Evolutionary conservation across 208 protist species (phyloP).

Genomic region (Angomonas deanei): DNA sequence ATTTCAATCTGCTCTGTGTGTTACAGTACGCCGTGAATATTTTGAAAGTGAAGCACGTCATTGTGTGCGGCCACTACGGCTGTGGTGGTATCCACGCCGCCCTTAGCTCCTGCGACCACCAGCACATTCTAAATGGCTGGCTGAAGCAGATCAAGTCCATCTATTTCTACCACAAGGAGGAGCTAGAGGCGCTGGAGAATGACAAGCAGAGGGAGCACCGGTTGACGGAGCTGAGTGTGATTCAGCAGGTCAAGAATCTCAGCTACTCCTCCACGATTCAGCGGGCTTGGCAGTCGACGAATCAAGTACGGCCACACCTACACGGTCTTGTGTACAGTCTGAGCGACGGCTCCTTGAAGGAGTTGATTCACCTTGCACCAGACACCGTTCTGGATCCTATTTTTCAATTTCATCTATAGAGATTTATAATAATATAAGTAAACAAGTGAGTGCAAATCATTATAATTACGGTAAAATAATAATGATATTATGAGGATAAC

Average conservation of each 20-base stretch:
- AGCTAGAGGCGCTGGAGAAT: conserved; percentile 12
- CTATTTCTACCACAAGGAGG: conserved; percentile 16
- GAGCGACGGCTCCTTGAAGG: conserved; percentile 22
- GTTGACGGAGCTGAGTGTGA: conserved; percentile 38
- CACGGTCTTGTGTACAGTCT: conserved; percentile 42
- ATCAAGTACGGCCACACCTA: conserved; percentile 6
- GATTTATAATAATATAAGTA: background rate
- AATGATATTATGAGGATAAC: too few relatives aligned
- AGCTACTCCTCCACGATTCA: conserved; percentile 30
- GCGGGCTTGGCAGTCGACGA: conserved; percentile 22
- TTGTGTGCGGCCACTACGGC: conserved; percentile 48
- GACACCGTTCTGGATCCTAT: conserved; percentile 2
- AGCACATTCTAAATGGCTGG: conserved; percentile 32
- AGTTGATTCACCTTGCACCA: conserved; percentile 17
- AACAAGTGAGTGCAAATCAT: conserved; percentile 2
- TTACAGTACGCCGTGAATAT: conserved; percentile 80
- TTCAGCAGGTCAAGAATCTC: conserved; percentile 30
- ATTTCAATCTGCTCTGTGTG: conserved; percentile 68
- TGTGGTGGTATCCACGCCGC: conserved; percentile 83
- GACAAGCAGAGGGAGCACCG: conserved; percentile 6
- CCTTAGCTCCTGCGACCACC: conserved; percentile 9
- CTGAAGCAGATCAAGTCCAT: conserved; percentile 27
- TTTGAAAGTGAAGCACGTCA: conserved; percentile 72
- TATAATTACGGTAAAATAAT: background rate
- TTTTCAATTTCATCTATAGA: conserved; percentile 6